These are phyloP conservation scores for Penicillium sclerotiorum DNA, from an alignment of 2,329 filamentous ascomycete species.

Conservation along the genomic window DNA sequence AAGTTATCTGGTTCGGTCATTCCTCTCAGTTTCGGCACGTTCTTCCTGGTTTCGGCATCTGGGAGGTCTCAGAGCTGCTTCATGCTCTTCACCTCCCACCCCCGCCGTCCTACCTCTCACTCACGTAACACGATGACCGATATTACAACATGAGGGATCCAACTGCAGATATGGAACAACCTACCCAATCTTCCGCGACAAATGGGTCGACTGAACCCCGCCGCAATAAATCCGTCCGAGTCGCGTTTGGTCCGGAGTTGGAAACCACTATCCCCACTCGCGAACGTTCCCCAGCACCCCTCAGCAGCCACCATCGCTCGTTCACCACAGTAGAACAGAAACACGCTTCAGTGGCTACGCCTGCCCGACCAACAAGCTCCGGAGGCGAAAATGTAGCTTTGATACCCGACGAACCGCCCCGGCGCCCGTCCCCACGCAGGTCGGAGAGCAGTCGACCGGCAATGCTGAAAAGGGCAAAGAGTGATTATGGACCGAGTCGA, in stretches of 20 bases:
- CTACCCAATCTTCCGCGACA: constrained; percentile 27
- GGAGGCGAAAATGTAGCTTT: constrained; percentile 33
- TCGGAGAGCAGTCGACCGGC: constrained; percentile 40
- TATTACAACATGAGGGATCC: constrained; percentile 41
- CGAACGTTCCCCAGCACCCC: constrained; percentile 35
- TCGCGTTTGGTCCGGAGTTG: constrained; percentile 43
- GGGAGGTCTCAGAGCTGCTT: constrained; percentile 9
- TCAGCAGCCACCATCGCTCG: constrained; percentile 36
- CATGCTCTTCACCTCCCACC: constrained; percentile 14
- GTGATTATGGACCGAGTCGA: constrained; percentile 53
- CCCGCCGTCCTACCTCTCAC: constrained; percentile 11
- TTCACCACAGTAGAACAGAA: constrained; percentile 38
- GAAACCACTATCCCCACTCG: constrained; percentile 41
- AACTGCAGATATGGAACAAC: constrained; percentile 38
- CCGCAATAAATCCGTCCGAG: constrained; percentile 40
- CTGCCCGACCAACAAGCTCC: constrained; percentile 35
- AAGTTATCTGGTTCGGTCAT: background rate
- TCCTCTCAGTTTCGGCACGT: background rate
- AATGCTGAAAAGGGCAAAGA: constrained; percentile 53
- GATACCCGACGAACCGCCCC: constrained; percentile 24
- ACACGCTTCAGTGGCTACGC: constrained; percentile 22
- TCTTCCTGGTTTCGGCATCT: constrained; percentile 8
- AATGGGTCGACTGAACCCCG: constrained; percentile 36
- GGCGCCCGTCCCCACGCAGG: constrained; percentile 32
- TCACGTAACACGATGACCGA: constrained; percentile 35